Evolutionary conservation across 345 rosid species (phyloP).

Genomic region (Raphanus raphanistrum): DNA sequence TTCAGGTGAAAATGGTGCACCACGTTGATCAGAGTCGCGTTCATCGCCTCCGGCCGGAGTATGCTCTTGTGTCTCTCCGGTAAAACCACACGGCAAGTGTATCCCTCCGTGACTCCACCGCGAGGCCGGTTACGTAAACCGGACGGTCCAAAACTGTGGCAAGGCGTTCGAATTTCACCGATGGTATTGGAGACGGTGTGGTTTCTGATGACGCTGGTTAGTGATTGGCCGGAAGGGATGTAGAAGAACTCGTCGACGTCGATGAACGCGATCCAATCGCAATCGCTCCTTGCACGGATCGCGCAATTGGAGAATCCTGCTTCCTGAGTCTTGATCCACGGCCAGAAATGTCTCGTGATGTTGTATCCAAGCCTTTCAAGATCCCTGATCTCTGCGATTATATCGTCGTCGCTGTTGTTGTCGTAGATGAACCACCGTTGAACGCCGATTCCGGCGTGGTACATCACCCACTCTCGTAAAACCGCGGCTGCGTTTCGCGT

Average conservation of each 20-base stretch:
- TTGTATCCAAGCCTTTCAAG: constrained; percentile 42
- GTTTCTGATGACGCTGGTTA: constrained; percentile 44
- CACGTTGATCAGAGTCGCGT: constrained; percentile 65
- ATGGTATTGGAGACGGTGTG: constrained; percentile 27
- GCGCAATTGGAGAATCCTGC: constrained; percentile 89
- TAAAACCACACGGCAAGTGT: constrained; percentile 57
- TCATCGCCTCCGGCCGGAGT: constrained; percentile 71
- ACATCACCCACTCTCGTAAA: constrained; percentile 76
- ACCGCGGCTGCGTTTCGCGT: constrained; percentile 64
- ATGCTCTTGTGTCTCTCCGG: constrained; percentile 94
- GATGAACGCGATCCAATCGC: constrained; percentile 84
- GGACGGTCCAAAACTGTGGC: constrained; percentile 83
- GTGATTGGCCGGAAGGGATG: constrained; percentile 43
- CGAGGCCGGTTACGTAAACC: constrained; percentile 47
- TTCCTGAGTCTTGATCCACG: constrained; percentile 91
- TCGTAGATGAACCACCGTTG: constrained; percentile 80
- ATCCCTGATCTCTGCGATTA: constrained; percentile 40
- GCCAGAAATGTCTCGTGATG: constrained; percentile 68
- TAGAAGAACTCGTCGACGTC: constrained; percentile 79
- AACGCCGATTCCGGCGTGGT: constrained; percentile 70
- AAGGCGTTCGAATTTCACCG: constrained; percentile 59
- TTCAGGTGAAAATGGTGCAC: constrained; percentile 83
- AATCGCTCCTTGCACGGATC: constrained; percentile 53
- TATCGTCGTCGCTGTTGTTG: constrained; percentile 76
- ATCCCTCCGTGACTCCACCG: constrained; percentile 62